Percentiles rank a stretch among this genome's conserved stretches.
phyloP scores from a whole-genome alignment of 2,329 filamentous ascomycete species.

The Pezicula radicicola region DNA sequence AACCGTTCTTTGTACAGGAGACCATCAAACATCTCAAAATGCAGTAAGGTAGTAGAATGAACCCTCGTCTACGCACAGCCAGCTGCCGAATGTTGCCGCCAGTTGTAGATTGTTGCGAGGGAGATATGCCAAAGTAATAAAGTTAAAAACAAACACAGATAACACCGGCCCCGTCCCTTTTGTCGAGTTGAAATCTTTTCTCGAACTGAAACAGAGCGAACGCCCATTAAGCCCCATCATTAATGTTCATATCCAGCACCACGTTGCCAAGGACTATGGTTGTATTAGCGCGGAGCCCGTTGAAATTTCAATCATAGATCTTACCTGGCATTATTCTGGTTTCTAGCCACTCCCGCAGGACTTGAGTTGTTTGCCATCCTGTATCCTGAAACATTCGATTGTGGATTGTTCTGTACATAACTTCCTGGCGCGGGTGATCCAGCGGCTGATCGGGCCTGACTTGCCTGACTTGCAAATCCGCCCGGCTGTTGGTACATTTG shows the following conservation, averaged over 20 bases:
- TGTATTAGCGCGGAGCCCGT: constrained; percentile 19
- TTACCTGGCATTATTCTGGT: constrained; percentile 45
- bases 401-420: constrained; percentile 29
- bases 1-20: not conserved
- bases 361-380: constrained; percentile 38
- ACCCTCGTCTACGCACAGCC: constrained; percentile 17
- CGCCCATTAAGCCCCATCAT: constrained; percentile 26
- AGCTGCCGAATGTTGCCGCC: constrained; percentile 14
- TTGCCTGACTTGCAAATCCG: constrained; percentile 15
- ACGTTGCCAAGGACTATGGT: constrained; percentile 50
- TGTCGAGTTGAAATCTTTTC: constrained; percentile 12
- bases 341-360: constrained; percentile 33
- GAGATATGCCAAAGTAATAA: constrained; percentile 13
- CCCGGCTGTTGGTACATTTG: constrained; percentile 14
- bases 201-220: constrained; percentile 14
- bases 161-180: constrained; percentile 22
- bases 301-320: constrained; percentile 9
- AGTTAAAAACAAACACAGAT: constrained; percentile 17
- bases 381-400: constrained; percentile 31
- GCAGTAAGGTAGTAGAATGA: not conserved
- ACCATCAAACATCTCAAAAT: not conserved
- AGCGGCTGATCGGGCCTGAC: constrained; percentile 15
- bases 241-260: constrained; percentile 53
- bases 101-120: constrained; percentile 6
- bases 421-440: constrained; percentile 16